These are phyloP conservation scores for Leccinum rimulosum DNA, from an alignment of 768 basidiomycete species.

Conservation along the genomic window DNA sequence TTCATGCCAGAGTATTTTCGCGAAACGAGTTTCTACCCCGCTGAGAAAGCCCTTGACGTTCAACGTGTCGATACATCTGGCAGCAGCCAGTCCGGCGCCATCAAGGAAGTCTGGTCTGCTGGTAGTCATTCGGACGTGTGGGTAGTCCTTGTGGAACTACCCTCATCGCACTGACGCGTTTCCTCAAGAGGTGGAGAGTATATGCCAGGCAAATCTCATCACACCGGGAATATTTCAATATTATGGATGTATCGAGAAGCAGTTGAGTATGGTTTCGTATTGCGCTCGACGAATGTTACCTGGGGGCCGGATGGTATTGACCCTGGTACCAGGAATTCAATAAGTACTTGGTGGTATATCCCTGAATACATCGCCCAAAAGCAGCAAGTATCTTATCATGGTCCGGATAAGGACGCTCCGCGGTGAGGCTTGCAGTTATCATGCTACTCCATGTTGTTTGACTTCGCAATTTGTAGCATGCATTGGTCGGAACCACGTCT, in stretches of 20 bases:
- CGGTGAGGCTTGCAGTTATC: slow-evolving; percentile 2
- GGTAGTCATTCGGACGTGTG: slow-evolving; percentile 25
- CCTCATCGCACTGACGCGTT: neutral
- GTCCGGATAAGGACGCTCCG: neutral
- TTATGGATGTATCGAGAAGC: neutral
- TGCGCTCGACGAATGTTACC: slow-evolving; percentile 16
- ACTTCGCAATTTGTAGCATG: neutral
- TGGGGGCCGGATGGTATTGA: slow-evolving; percentile 17
- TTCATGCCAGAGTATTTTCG: slow-evolving; percentile 3
- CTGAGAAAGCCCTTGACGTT: neutral
- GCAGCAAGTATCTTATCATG: slow-evolving; percentile 1
- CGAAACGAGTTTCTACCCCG: slow-evolving; percentile 18
- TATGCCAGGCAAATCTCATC: slow-evolving; percentile 1
- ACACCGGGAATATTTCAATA: neutral
- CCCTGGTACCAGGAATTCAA: slow-evolving; percentile 11
- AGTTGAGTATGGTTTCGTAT: neutral
- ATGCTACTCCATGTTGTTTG: neutral
- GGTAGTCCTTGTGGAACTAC: neutral
- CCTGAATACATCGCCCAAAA: slow-evolving; percentile 12
- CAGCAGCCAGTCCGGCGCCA: neutral
- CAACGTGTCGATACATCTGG: neutral
- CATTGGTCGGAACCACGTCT: slow-evolving; percentile 12
- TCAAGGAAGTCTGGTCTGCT: neutral
- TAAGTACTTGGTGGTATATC: slow-evolving; percentile 3
- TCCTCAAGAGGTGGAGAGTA: slow-evolving; percentile 10